Conservation (phyloP, 2,329 filamentous ascomycete genomes). For the Penicillium concentricum region DNA sequence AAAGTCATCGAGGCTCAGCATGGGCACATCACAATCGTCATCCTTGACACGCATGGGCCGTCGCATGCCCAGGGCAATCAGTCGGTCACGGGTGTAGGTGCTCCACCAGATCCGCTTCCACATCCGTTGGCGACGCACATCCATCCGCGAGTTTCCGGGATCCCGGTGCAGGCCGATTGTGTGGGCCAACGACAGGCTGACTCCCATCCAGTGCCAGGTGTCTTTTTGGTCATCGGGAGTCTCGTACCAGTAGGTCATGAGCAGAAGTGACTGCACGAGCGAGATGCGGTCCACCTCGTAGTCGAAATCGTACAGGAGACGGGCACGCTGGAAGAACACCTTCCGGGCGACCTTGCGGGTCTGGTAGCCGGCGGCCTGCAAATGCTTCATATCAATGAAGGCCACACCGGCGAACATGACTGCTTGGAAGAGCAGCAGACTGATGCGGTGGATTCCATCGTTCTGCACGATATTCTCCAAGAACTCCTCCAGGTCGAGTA, state of each 20-base stretch:
- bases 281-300: constrained; percentile 88
- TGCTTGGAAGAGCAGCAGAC: constrained; percentile 85
- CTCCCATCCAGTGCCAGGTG: constrained; percentile 98
- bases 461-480: constrained; percentile 57
- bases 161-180: constrained; percentile 92
- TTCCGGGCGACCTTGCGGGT: constrained; percentile 80
- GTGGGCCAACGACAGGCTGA: constrained; percentile 87
- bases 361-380: constrained; percentile 74
- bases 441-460: constrained; percentile 72
- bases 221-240: constrained; percentile 96
- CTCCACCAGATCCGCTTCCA: constrained; percentile 99
- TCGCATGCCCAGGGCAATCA: constrained; percentile 91
- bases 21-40: constrained; percentile 89
- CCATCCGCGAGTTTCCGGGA: constrained; percentile 74
- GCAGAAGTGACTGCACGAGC: constrained; percentile 79
- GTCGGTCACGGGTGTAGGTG: constrained; percentile 89
- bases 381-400: constrained; percentile 76
- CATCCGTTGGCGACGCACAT: constrained; percentile 69
- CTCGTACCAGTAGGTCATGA: constrained; percentile 98
- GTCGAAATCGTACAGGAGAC: constrained; percentile 92
- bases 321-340: constrained; percentile 83
- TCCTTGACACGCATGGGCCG: constrained; percentile 89
- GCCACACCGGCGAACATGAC: constrained; percentile 92
- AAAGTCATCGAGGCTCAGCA: constrained; percentile 82
- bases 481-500: constrained; percentile 68